Percentiles rank a stretch among this genome's conserved stretches.
Evolutionary conservation across 148 eudicot species (phyloP).

Genomic region (Polygonum maritimum): DNA sequence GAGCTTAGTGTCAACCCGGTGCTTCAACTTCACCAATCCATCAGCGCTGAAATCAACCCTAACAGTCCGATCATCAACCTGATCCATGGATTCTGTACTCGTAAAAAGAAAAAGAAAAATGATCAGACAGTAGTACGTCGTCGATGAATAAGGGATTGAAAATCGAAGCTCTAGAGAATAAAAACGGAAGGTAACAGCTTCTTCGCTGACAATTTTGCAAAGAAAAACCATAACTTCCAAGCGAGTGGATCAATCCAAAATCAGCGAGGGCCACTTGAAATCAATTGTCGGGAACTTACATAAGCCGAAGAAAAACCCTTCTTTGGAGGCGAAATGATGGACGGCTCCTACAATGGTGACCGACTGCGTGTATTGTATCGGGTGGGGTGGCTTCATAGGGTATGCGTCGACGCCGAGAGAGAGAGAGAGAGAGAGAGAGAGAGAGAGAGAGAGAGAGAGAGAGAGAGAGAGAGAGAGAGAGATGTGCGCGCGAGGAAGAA

Average conservation of each 20-base stretch:
- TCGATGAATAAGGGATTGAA: background rate
- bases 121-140: background rate
- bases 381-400: background rate
- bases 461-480: background rate
- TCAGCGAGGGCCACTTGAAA: background rate
- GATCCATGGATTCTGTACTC: constrained; percentile 35
- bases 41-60: constrained; percentile 42
- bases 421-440: background rate
- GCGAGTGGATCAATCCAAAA: background rate
- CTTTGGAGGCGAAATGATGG: background rate
- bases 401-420: background rate
- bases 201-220: background rate
- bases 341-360: background rate
- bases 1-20: constrained; percentile 43
- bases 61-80: constrained; percentile 42
- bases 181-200: background rate
- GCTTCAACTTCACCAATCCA: constrained; percentile 46
- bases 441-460: background rate
- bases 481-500: too few species aligned
- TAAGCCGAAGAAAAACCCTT: background rate
- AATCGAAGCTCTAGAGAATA: background rate
- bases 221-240: background rate
- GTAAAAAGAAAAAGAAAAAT: background rate
- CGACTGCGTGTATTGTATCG: background rate
- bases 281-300: background rate